These are phyloP conservation scores for Acanthamoeba culbertsoni DNA, from an alignment of 208 protist genomes.

Conservation along the genomic window DNA sequence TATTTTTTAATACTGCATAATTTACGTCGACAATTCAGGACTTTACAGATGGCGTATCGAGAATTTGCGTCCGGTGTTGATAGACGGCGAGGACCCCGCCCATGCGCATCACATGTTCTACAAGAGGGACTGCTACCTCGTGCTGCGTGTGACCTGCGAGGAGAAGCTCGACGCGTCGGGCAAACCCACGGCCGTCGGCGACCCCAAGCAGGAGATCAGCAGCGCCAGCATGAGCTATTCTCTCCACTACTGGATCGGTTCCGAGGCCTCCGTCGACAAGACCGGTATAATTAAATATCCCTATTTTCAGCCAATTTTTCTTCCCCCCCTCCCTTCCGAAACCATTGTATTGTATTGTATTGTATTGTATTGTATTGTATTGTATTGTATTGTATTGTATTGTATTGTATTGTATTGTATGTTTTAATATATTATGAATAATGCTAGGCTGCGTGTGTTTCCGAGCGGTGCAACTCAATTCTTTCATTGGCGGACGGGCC, in stretches of 20 bases:
- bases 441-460: background rate
- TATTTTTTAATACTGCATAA: background rate
- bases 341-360: background rate
- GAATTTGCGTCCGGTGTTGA: conserved; percentile 1
- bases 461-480: conserved; percentile 34
- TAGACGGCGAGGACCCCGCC: background rate
- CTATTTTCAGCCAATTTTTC: background rate
- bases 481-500: background rate
- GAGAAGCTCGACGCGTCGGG: background rate
- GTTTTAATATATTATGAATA: background rate
- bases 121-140: conserved; percentile 12
- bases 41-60: conserved; percentile 41
- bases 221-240: conserved; percentile 16
- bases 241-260: conserved; percentile 42
- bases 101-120: conserved; percentile 17
- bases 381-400: background rate
- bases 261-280: conserved; percentile 35
- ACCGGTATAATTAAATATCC: background rate
- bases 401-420: background rate
- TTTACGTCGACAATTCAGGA: background rate
- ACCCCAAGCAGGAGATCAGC: conserved; percentile 15
- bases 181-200: background rate
- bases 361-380: background rate
- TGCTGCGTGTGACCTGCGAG: background rate
- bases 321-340: background rate